Conservation (phyloP, 1,139 yeast genomes). For the Geotrichum klebahnii region DNA sequence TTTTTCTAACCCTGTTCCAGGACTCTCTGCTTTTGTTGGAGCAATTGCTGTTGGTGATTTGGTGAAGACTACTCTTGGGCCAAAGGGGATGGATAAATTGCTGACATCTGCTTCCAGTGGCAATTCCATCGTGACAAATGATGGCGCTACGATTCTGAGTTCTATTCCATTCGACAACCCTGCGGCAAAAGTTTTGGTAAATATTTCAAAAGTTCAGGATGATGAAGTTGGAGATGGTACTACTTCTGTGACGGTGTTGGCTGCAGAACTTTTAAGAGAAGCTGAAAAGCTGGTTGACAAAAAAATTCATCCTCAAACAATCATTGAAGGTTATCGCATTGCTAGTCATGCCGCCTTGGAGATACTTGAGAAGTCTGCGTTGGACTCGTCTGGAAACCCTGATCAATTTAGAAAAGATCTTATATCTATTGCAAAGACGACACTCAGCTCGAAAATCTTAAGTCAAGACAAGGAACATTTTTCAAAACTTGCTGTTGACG, state of each 20-base stretch:
- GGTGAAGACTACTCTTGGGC: slow-evolving; percentile 93
- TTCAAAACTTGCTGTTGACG: slow-evolving; percentile 88
- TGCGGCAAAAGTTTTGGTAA: slow-evolving; percentile 95
- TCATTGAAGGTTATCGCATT: slow-evolving; percentile 89
- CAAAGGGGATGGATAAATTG: slow-evolving; percentile 97
- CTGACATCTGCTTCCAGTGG: slow-evolving; percentile 82
- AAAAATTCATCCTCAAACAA: slow-evolving; percentile 95
- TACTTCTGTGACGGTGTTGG: slow-evolving; percentile 91
- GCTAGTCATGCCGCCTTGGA: slow-evolving; percentile 78
- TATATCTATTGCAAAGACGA: slow-evolving; percentile 83
- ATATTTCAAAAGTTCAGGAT: slow-evolving; percentile 94
- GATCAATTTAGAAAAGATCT: slow-evolving; percentile 73
- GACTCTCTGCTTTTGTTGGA: slow-evolving; percentile 90
- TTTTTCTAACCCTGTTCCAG: slow-evolving; percentile 21
- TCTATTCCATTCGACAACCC: slow-evolving; percentile 95
- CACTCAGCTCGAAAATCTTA: slow-evolving; percentile 85
- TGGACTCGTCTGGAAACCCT: slow-evolving; percentile 62
- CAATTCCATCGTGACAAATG: slow-evolving; percentile 81
- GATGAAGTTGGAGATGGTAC: slow-evolving; percentile 99
- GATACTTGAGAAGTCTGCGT: slow-evolving; percentile 74
- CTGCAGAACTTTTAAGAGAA: slow-evolving; percentile 88
- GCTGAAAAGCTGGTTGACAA: slow-evolving; percentile 91
- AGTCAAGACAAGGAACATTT: slow-evolving; percentile 93
- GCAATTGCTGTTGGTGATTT: slow-evolving; percentile 98
- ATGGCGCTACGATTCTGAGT: slow-evolving; percentile 95